Evolutionary conservation across 179 eudicot species (phyloP).

Genomic region (Spinacia oleracea): DNA sequence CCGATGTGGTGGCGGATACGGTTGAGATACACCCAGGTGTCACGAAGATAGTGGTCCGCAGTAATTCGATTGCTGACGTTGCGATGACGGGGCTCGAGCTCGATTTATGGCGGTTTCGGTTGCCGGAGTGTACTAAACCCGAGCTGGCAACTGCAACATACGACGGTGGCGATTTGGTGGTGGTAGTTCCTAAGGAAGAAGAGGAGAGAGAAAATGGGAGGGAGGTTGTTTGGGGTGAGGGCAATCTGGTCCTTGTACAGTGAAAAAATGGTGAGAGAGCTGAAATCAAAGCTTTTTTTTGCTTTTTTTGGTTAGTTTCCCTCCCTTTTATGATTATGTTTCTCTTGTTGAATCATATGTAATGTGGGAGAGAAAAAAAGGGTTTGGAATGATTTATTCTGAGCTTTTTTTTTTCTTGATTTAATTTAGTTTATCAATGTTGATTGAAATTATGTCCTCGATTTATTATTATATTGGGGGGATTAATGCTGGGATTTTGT

Average conservation of each 20-base stretch:
- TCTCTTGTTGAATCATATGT: slow-evolving; percentile 7
- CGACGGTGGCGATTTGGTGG: slow-evolving; percentile 69
- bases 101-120: slow-evolving; percentile 80
- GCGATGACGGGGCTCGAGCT: slow-evolving; percentile 53
- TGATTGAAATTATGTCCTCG: neutral
- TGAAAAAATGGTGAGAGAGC: slow-evolving; percentile 26
- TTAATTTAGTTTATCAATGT: neutral
- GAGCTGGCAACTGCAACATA: slow-evolving; percentile 67
- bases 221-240: slow-evolving; percentile 41
- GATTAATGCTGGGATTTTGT: neutral
- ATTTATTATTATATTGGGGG: neutral
- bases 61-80: slow-evolving; percentile 22
- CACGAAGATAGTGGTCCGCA: slow-evolving; percentile 65
- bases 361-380: slow-evolving; percentile 1
- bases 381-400: slow-evolving; percentile 6
- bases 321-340: neutral
- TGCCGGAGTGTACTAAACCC: slow-evolving; percentile 63
- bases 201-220: slow-evolving; percentile 30
- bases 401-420: neutral
- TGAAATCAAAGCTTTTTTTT: neutral
- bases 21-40: slow-evolving; percentile 81
- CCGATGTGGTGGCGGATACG: slow-evolving; percentile 56
- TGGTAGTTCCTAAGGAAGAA: slow-evolving; percentile 70
- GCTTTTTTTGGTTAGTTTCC: neutral
- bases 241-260: slow-evolving; percentile 80